Base-by-base conservation (phyloP, 352 stramenopile genomes). In the Pseudoperonospora humuli region DNA sequence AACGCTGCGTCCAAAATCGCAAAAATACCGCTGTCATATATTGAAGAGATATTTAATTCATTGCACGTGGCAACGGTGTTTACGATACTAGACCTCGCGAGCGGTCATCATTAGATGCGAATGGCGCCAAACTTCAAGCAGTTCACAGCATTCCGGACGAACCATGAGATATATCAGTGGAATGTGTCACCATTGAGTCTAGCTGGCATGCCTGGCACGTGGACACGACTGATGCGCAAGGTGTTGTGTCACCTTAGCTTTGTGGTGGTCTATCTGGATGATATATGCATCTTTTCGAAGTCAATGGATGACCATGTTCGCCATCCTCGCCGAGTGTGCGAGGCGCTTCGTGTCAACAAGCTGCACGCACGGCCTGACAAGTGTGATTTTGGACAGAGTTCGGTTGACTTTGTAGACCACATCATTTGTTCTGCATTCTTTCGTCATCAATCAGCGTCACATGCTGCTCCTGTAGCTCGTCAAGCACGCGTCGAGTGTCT, bases 171-270 rank as follows among this genome's bases (percentile, higher is more conserved):
- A 8, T 67, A 68, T 50, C 57, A 76, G 25, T 73, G 57, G 57
- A 68, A 42, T 46, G 55, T 73, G 8, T 59, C 54, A n/a, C 66
- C 54, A 10, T 69, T 78, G 52, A 56, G 63, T 19, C 17, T 78
- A 7, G 35, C 39, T 14, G 60, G 63, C 23, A 78, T 74, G 60
- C 56, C 56, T 8, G 53, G 56, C 20, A 48, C 61, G 5, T 78
- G 53, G 63, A 65, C 60, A 7, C 59, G 56, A n/a, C 32, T 70
- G 2, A 72, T 72, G 63, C 54, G 53, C 14, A 19, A 41, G 3
- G 31, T 69, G 0, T 69, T 78, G 15, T 52, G n/a, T 0, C 47
- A 56, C 9, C 56, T 50, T 15, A n/a, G 3, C 9, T 78, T 69
- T 40, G 36, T 78, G 15, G 54, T 71, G 9, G 56, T 67, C 0